phyloP scores from a whole-genome alignment of 306 rosid species.

The Prunus dulcis region DNA sequence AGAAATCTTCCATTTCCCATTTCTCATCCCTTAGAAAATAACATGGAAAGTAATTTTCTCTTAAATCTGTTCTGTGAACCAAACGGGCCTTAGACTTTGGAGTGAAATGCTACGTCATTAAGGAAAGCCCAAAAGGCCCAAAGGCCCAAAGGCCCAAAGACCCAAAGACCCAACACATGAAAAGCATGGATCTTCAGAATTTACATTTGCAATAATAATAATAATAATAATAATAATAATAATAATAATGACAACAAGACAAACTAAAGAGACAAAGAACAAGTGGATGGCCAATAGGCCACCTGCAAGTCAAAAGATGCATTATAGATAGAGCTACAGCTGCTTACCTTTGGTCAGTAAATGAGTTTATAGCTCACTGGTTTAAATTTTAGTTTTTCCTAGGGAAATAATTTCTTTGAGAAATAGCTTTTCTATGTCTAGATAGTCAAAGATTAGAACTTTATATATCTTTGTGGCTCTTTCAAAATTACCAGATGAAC shows the following conservation, averaged over 20 bases:
- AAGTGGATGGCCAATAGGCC: background rate
- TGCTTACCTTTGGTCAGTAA: background rate
- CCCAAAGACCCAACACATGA: too few relatives aligned
- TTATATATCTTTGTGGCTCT: slow-evolving; percentile 1
- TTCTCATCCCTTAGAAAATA: too few relatives aligned
- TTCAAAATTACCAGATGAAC: background rate
- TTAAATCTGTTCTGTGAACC: too few relatives aligned
- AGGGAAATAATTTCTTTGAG: background rate
- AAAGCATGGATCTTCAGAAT: too few relatives aligned
- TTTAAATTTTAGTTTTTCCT: background rate
- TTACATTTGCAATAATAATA: too few relatives aligned
- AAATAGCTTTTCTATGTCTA: background rate
- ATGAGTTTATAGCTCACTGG: background rate
- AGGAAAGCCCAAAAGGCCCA: too few relatives aligned
- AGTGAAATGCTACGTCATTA: too few relatives aligned
- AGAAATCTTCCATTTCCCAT: too few relatives aligned
- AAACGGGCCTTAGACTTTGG: too few relatives aligned
- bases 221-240: background rate
- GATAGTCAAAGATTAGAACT: background rate
- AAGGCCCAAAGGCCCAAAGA: too few relatives aligned
- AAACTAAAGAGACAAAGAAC: background rate
- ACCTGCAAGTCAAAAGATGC: background rate
- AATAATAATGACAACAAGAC: too few relatives aligned
- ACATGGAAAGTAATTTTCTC: too few relatives aligned
- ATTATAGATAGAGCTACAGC: background rate